Conservation (phyloP, 441 rosid species). For the Erysimum pusillum region DNA sequence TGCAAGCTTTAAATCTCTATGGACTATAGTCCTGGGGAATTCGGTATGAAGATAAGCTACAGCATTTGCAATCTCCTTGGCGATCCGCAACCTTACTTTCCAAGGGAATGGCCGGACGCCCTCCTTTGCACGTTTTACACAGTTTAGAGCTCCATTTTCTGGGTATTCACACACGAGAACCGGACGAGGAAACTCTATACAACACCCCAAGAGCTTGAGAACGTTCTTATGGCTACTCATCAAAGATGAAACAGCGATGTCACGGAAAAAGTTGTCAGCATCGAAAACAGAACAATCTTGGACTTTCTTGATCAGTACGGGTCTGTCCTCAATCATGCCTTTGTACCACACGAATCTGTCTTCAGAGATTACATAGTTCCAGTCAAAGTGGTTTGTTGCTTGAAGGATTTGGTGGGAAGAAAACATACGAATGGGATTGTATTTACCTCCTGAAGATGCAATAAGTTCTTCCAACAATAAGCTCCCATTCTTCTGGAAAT, state of each 20-base stretch:
- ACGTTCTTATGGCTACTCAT: conserved; percentile 52
- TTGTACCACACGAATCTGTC: conserved; percentile 38
- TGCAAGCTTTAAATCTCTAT: conserved; percentile 35
- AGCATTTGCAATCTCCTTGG: conserved; percentile 43
- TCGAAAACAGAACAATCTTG: conserved; percentile 20
- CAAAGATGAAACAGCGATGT: conserved; percentile 42
- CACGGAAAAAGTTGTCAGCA: conserved; percentile 37
- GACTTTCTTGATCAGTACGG: conserved; percentile 11
- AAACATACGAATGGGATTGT: conserved; percentile 49
- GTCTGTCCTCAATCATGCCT: conserved; percentile 35
- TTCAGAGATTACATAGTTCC: conserved; percentile 17
- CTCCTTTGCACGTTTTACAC: background rate
- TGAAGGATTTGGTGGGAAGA: conserved; percentile 44
- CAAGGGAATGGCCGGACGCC: conserved; percentile 30
- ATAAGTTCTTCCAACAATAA: conserved; percentile 50
- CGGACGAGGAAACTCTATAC: conserved; percentile 49
- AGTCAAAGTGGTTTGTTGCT: conserved; percentile 52
- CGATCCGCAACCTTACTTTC: conserved; percentile 36
- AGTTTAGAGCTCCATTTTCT: conserved; percentile 33
- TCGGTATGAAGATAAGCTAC: conserved; percentile 53
- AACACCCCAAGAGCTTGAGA: conserved; percentile 54
- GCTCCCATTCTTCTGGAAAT: conserved; percentile 42
- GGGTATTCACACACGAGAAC: conserved; percentile 51
- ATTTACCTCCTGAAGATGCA: conserved; percentile 46
- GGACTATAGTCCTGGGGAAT: conserved; percentile 51